These are phyloP conservation scores for Aquilaria malaccensis DNA, from an alignment of 345 rosid species.

Conservation along the genomic window DNA sequence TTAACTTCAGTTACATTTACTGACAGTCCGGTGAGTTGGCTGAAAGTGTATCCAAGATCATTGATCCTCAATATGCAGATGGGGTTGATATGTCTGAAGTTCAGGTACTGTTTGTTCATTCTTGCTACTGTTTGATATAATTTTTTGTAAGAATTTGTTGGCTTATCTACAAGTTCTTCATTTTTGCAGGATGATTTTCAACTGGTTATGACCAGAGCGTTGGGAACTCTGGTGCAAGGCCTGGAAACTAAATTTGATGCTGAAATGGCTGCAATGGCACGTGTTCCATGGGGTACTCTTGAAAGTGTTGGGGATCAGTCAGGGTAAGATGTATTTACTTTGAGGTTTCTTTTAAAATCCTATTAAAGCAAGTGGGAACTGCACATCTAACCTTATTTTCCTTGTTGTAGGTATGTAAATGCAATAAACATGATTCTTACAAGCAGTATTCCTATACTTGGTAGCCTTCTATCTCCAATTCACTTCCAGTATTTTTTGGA, in stretches of 20 bases:
- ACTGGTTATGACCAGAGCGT: conserved; percentile 80
- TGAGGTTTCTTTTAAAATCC: too few species aligned
- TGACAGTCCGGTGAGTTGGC: conserved; percentile 88
- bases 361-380: too few species aligned
- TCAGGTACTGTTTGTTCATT: conserved; percentile 47
- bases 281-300: conserved; percentile 93
- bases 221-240: conserved; percentile 88
- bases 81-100: conserved; percentile 88
- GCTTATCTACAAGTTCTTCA: conserved; percentile 15
- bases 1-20: conserved; percentile 23
- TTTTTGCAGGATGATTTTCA: conserved; percentile 90
- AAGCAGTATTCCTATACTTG: conserved; percentile 55
- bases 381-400: conserved; percentile 14
- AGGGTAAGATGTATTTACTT: conserved; percentile 36
- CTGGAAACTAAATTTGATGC: conserved; percentile 91
- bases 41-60: conserved; percentile 86
- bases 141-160: conserved; percentile 2
- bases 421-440: conserved; percentile 51
- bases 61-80: conserved; percentile 76
- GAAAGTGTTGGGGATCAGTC: conserved; percentile 99
- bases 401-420: conserved; percentile 63
- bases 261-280: conserved; percentile 96
- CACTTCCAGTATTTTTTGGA: conserved; percentile 79
- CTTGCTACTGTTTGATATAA: conserved; percentile 1
- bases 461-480: conserved; percentile 60